These are phyloP conservation scores for Marsdenia floribunda DNA, from an alignment of 257 asterid genomes.

Conservation along the genomic window DNA sequence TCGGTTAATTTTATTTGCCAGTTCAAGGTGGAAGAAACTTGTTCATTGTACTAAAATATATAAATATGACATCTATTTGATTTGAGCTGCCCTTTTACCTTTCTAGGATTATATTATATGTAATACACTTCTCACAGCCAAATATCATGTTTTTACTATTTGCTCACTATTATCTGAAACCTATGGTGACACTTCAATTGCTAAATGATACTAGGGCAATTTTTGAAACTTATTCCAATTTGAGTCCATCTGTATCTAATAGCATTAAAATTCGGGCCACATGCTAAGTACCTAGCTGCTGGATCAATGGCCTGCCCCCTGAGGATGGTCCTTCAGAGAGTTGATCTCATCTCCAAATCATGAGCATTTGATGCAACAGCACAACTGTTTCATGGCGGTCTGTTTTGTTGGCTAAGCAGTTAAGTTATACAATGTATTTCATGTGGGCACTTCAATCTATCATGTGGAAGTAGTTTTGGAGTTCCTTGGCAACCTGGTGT, in stretches of 20 bases:
- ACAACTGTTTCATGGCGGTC: not conserved
- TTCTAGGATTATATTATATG: slow-evolving; percentile 71
- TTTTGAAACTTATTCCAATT: no score
- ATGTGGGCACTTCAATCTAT: not conserved
- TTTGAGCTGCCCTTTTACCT: not conserved
- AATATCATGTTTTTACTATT: not conserved
- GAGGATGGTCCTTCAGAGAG: slow-evolving; percentile 49
- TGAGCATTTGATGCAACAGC: not conserved
- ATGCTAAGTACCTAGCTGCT: slow-evolving; percentile 83
- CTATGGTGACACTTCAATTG: not conserved
- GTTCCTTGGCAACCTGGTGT: not conserved
- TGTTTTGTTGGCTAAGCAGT: not conserved
- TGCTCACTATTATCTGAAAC: not conserved
- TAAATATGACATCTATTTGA: not conserved
- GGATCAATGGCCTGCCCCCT: slow-evolving; percentile 87
- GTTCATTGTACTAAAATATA: not conserved
- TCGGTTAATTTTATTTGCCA: no score
- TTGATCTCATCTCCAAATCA: slow-evolving; percentile 21
- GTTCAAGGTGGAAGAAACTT: no score
- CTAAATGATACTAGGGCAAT: no score
- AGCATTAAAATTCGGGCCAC: slow-evolving; percentile 85
- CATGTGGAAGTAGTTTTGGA: not conserved
- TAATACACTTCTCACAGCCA: slow-evolving; percentile 25
- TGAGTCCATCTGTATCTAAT: no score
- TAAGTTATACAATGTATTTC: not conserved